Evolutionary conservation across 2,329 filamentous ascomycete species (phyloP).

Genomic region (Botryotinia narcissicola): DNA sequence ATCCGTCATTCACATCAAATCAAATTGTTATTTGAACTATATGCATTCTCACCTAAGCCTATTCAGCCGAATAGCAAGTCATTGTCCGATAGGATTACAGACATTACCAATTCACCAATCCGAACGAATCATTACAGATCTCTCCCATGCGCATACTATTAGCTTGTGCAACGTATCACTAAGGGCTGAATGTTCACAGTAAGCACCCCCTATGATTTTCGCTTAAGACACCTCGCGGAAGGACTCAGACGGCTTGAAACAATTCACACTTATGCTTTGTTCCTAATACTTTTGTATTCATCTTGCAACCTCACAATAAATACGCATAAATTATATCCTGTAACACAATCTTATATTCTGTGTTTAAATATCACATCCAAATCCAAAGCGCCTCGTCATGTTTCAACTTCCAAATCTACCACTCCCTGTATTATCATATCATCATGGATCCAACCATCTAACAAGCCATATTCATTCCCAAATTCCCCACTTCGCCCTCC

Average conservation of each 20-base stretch:
- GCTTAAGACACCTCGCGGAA: background rate
- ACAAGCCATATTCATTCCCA: constrained; percentile 32
- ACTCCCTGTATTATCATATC: background rate
- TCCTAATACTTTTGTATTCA: background rate
- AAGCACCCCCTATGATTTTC: background rate
- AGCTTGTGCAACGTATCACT: background rate
- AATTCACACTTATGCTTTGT: background rate
- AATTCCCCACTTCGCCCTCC: constrained; percentile 27
- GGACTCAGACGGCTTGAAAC: too few relatives aligned
- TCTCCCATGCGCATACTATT: background rate
- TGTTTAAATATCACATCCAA: background rate
- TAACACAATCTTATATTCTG: background rate
- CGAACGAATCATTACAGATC: background rate
- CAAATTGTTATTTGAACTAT: background rate
- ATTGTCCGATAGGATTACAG: background rate
- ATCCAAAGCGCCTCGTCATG: background rate
- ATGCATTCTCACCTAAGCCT: background rate
- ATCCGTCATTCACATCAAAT: background rate
- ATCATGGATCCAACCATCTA: constrained; percentile 18
- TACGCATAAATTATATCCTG: too few relatives aligned
- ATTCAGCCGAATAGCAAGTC: background rate
- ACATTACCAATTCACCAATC: background rate
- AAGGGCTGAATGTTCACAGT: too few relatives aligned
- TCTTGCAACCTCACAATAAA: too few relatives aligned
- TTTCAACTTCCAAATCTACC: background rate